Evolutionary conservation across 202 grass and related monocot species (phyloP), one percentile per base, ranked within the genome.

Genomic region (Schoenoplectus triqueter): DNA sequence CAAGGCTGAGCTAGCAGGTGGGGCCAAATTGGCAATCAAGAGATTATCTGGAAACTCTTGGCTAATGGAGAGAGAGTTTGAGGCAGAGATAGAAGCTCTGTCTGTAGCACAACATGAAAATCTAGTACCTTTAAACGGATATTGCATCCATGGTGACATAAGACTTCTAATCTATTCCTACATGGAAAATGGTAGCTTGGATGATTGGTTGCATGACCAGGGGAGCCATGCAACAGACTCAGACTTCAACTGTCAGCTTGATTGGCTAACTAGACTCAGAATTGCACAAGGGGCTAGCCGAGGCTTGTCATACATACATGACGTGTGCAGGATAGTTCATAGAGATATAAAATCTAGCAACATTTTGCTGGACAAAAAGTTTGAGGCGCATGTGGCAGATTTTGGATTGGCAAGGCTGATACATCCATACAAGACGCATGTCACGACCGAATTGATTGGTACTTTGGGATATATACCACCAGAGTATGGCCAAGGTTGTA

Each of bases 101-200:
- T 93, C 95, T 1, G 80, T 91, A 90, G 91, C 90, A 52, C 89
- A 93, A 54, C 91, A 97, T 75, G 88, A 89, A 47, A 97, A 97
- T 55, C 92, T 97, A 0, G 95, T 97, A 50, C 85, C 92, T 50
- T 80, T 97, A 20, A 90, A 89, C 87, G 95, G 95, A 15, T 97
- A 94, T 69, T 97, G 91, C 86, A 97, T 92, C 60, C 87, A 87
- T 61, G 86, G 90, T 78, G 92, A 80, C 75, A 64, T 90, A 6
- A 94, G 91, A 69, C 84, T 97, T 74, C 82, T 97, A 70, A 93
- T 97, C 84, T 97, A 92, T 88, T 97, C 95, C 83, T 97, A 92
- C 86, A 97, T 97, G 95, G 92, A 97, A 82, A 97, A 97, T 85
- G 95, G 95, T 6, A 97, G 95, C 64, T 88, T 97, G 41, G 95